A percentile compares a stretch with the other conserved stretches of the same genome.
Conservation (phyloP, 1,284 basidiomycete species). For the Ustilago esculenta region DNA sequence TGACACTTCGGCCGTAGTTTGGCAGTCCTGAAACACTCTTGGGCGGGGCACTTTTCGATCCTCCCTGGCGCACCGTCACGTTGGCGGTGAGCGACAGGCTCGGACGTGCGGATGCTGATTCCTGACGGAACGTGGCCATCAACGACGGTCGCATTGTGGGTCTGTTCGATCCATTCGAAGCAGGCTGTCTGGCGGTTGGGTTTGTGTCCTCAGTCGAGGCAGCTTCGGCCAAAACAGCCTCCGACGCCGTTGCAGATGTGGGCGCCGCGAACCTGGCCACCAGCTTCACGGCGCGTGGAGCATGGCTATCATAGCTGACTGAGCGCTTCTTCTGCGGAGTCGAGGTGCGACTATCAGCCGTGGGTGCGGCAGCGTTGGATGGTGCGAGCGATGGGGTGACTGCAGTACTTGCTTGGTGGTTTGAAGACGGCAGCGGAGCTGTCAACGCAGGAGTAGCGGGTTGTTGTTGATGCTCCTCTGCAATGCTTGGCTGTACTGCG, state of each 20-base stretch:
- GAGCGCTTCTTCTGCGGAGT: constrained; percentile 43
- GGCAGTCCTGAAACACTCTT: constrained; percentile 11
- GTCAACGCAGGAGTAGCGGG: too few species aligned
- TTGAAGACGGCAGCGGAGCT: too few species aligned
- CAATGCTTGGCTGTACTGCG: constrained; percentile 27
- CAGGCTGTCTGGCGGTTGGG: neutral
- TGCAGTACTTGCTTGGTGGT: too few species aligned
- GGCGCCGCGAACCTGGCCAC: constrained; percentile 9
- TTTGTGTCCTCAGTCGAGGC: neutral
- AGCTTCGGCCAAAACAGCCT: too few species aligned
- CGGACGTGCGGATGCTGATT: constrained; percentile 1
- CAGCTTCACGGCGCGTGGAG: constrained; percentile 17
- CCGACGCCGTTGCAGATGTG: neutral
- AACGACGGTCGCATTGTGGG: constrained; percentile 25
- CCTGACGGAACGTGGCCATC: constrained; percentile 30
- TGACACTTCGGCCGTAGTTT: constrained; percentile 4
- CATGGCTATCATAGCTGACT: constrained; percentile 30
- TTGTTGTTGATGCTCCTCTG: constrained; percentile 18
- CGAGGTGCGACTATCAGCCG: constrained; percentile 3
- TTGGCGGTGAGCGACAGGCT: neutral
- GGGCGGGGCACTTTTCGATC: neutral
- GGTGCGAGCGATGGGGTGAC: too few species aligned
- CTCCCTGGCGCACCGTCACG: neutral
- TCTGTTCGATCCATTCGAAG: neutral
- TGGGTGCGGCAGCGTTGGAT: neutral